Evolutionary conservation across 1,139 yeast species (phyloP), one percentile per base, ranked within the genome.

Genomic region (Geotrichum cucujoidarum): DNA sequence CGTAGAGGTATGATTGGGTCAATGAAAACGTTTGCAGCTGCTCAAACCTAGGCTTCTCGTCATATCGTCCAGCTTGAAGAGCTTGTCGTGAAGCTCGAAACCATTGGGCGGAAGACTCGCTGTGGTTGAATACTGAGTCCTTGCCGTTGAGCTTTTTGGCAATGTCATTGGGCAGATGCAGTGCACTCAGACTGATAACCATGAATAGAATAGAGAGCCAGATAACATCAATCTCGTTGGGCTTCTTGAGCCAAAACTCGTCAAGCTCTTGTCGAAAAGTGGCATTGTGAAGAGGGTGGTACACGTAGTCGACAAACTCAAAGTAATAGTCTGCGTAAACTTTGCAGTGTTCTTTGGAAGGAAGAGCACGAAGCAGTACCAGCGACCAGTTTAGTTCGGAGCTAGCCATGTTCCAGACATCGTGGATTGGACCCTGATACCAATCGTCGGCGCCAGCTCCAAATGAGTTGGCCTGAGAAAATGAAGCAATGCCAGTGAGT

Each of bases 21-120:
- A 64, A 43, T 1, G 67, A 61, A 45, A 62, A 65, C 33, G 58
- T 57, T 49, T 65, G 68, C n/a, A 65, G 34, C 17, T 57, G 58
- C 21, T 49, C 47, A 18, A 57, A 37, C 1, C 51, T 47, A 1
- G 60, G 60, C 25, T 56, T 43, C 25, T 57, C 57, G 40, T 58
- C 59, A 29, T 29, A 51, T 18, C 45, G 49, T 14, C 46, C 51
- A 44, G 45, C 55, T 48, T 47, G 52, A 22, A 20, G 57, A 46
- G 46, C 61, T 60, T 41, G 65, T n/a, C 60, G 55, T n/a, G 62
- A 53, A 2, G 64, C 62, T 4, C 55, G 52, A 36, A 63, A 64
- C 60, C 56, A 32, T 60, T 61, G 11, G 58, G 58, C 32, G 54
- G 54, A 43, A 57, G 61, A 45, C 59, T 55, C 34, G 59, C 63